phyloP scores from a whole-genome alignment of 2,329 filamentous ascomycete species.

The Torrubiellomyces zombiae region DNA sequence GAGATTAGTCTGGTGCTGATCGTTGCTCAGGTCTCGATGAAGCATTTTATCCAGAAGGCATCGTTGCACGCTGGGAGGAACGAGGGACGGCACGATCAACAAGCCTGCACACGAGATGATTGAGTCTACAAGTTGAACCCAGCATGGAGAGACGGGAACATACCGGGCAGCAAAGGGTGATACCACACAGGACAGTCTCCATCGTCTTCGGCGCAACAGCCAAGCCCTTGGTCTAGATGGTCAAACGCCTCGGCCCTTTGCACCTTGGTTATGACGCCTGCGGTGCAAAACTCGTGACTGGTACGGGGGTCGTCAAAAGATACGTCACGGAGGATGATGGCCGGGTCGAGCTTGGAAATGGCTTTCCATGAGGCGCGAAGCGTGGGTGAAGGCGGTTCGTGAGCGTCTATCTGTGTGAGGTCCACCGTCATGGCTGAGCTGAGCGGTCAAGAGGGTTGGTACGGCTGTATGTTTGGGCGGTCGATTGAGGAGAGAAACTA shows the following conservation, averaged over 20 bases:
- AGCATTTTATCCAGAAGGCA: conserved; percentile 56
- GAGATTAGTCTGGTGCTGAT: conserved; percentile 73
- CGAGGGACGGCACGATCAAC: conserved; percentile 55
- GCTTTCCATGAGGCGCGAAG: conserved; percentile 61
- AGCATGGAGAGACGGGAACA: conserved; percentile 7
- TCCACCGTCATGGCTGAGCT: conserved; percentile 9
- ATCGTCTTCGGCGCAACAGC: conserved; percentile 18
- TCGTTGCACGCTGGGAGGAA: conserved; percentile 53
- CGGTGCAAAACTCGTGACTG: conserved; percentile 25
- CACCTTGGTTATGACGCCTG: conserved; percentile 24
- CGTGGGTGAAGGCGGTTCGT: conserved; percentile 57
- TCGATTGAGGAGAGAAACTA: too few relatives aligned
- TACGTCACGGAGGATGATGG: conserved; percentile 32
- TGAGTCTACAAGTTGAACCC: neutral
- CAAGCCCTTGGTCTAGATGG: conserved; percentile 18
- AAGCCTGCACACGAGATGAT: conserved; percentile 44
- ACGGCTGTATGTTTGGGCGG: too few relatives aligned
- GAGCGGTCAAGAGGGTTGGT: neutral
- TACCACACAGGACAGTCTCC: conserved; percentile 43
- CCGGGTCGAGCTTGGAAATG: conserved; percentile 44
- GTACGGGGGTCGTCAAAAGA: conserved; percentile 38
- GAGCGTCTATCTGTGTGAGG: conserved; percentile 46
- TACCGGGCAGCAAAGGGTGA: conserved; percentile 53
- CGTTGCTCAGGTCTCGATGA: conserved; percentile 58
- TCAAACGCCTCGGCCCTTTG: conserved; percentile 27